These are phyloP conservation scores for Globisporangium cystogenes DNA, from an alignment of 352 stramenopile genomes.

Conservation along the genomic window DNA sequence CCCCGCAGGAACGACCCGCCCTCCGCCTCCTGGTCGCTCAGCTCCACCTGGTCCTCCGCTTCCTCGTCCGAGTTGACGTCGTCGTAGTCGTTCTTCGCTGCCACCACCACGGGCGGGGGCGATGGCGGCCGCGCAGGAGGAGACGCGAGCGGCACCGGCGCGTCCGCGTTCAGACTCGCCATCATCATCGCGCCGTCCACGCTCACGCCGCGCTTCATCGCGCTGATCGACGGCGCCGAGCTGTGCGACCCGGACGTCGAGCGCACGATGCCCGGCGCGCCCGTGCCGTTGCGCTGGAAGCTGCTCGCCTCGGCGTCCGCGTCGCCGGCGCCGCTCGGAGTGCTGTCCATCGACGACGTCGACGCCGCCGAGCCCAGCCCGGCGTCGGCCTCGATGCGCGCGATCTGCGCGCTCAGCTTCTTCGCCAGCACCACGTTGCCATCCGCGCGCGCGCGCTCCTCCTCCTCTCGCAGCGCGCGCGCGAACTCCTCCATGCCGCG, in stretches of 20 bases:
- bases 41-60: constrained; percentile 68
- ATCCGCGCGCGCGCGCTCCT: constrained; percentile 72
- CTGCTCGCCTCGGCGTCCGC: constrained; percentile 13
- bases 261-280: constrained; percentile 12
- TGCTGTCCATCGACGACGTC: constrained; percentile 22
- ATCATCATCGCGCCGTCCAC: constrained; percentile 15
- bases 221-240: constrained; percentile 9
- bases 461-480: constrained; percentile 71
- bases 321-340: constrained; percentile 28
- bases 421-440: constrained; percentile 70
- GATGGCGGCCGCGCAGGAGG: constrained; percentile 16
- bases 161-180: constrained; percentile 11
- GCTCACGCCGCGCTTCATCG: constrained; percentile 36
- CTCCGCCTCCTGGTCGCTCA: constrained; percentile 62
- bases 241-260: constrained; percentile 5
- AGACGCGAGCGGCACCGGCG: constrained; percentile 14
- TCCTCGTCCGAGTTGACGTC: constrained; percentile 81
- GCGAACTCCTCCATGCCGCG: constrained; percentile 74
- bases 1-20: constrained; percentile 45
- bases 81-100: constrained; percentile 54
- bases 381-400: constrained; percentile 62
- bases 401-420: constrained; percentile 73
- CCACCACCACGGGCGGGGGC: constrained; percentile 13
- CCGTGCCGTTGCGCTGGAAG: constrained; percentile 25
- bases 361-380: constrained; percentile 9